Evolutionary conservation across 352 stramenopile genomes (phyloP), one percentile per base, ranked within the genome.

Genomic region (Phytophthora constricta): DNA sequence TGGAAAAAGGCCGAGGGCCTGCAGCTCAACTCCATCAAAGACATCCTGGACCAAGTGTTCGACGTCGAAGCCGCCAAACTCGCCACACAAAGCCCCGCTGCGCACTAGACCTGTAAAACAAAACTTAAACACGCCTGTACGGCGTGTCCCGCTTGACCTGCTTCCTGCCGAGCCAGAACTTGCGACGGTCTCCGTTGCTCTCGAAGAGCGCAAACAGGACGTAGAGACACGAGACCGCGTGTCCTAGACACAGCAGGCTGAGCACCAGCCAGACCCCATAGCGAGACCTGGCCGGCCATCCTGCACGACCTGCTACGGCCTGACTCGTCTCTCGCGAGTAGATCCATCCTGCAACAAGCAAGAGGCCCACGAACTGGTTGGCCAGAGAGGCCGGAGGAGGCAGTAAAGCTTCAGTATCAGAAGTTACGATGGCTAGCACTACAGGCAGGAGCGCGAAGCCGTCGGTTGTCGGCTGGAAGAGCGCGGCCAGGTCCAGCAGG

Each of bases 1-100:
- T 91, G 80, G 83, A 93, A 92, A 60, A 90, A 87, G 28, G 84
- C 87, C 8, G 87, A 95, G 52, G 72, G 59, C 45, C 79, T 89
- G 77, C 85, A 95, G 71, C 75, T 95, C 73, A 95, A 92, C 69
- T 91, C 82, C 20, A 90, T 92, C 65, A 91, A 92, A 66, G 80
- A 93, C 62, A 95, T 95, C 50, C 65, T 93, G 31, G 83, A 95
- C 62, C 76, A 90, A 67, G 75, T 95, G 20, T 88, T 93, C 45
- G 74, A 82, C 49, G 54, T 80, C 20, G 77, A 87, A 66, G 65
- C 46, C 19, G 33, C 53, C 47, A 70, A 65, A 39, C 59, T 55
- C 19, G 52, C 66, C 14, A 26, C 37, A 10, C 62, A 57, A 62
- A 14, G 33, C 43, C 22, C 45, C 19, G 16, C 23, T 16, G 43